phyloP scores from a whole-genome alignment of 2,329 filamentous ascomycete species.

The Lasiodiplodia gonubiensis region DNA sequence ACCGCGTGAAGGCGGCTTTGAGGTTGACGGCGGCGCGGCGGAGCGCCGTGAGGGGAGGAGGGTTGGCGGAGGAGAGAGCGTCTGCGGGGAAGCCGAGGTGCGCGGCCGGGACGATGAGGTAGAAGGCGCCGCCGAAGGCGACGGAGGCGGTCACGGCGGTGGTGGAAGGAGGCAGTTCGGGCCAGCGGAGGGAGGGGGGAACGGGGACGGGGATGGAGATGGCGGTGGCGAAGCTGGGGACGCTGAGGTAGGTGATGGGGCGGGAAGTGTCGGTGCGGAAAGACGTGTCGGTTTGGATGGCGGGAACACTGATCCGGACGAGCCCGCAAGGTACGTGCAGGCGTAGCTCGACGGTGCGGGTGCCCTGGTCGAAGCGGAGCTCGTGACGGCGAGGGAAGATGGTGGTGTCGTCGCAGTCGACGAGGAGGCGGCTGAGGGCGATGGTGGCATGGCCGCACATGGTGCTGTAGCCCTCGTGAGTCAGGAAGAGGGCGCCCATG shows the following conservation, averaged over 20 bases:
- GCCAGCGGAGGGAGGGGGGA: slow-evolving; percentile 44
- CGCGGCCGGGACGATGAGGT: slow-evolving; percentile 44
- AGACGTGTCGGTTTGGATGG: background rate
- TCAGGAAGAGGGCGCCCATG: slow-evolving; percentile 56
- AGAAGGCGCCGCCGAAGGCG: slow-evolving; percentile 55
- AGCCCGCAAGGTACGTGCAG: slow-evolving; percentile 56
- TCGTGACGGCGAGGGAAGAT: slow-evolving; percentile 48
- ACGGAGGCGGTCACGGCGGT: background rate
- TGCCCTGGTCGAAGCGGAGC: slow-evolving; percentile 32
- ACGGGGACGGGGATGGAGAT: slow-evolving; percentile 41
- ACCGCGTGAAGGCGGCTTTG: slow-evolving; percentile 38
- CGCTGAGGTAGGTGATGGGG: slow-evolving; percentile 50
- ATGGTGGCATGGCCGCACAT: slow-evolving; percentile 61
- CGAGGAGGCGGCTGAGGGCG: slow-evolving; percentile 51
- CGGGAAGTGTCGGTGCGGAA: slow-evolving; percentile 46
- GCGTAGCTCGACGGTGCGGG: slow-evolving; percentile 42
- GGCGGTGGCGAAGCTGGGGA: slow-evolving; percentile 50
- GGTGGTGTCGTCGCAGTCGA: slow-evolving; percentile 38
- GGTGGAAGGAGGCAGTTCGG: slow-evolving; percentile 34
- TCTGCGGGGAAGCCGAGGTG: slow-evolving; percentile 47
- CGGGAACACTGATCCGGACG: slow-evolving; percentile 49
- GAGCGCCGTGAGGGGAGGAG: slow-evolving; percentile 28
- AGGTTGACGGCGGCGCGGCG: slow-evolving; percentile 43
- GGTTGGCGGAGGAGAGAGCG: slow-evolving; percentile 16
- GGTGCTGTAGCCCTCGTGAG: slow-evolving; percentile 56